phyloP scores from a whole-genome alignment of 2,329 filamentous ascomycete genomes.

The Diaporthe eres region DNA sequence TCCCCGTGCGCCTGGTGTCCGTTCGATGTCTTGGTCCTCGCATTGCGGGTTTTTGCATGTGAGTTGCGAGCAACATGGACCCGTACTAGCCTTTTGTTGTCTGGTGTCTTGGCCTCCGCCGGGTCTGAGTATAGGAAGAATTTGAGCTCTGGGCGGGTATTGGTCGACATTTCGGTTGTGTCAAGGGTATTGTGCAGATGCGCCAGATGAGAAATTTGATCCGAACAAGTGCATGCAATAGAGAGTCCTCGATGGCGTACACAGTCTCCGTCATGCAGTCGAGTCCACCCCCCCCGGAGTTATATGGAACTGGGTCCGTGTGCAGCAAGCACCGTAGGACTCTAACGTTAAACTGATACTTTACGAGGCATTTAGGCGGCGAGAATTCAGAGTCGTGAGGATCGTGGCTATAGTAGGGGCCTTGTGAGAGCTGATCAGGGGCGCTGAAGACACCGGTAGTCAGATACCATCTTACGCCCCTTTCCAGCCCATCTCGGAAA shows the following conservation, averaged over 20 bases:
- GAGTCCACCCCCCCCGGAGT: neutral
- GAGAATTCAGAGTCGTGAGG: neutral
- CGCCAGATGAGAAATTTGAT: neutral
- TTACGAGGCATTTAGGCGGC: neutral
- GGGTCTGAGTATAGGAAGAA: conserved; percentile 41
- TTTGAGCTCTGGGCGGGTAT: conserved; percentile 12
- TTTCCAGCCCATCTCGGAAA: neutral
- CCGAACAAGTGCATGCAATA: neutral
- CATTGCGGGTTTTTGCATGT: conserved; percentile 30
- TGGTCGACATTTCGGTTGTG: neutral
- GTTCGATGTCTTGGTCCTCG: neutral
- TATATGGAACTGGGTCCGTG: neutral
- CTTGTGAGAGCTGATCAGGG: neutral
- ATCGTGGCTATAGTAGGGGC: neutral
- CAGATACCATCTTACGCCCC: conserved; percentile 12
- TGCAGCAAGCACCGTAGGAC: neutral
- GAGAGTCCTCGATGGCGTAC: neutral
- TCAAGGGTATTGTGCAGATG: neutral
- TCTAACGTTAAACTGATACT: neutral
- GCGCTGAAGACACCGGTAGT: neutral
- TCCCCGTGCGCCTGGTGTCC: neutral
- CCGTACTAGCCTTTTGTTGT: conserved; percentile 37
- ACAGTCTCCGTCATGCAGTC: neutral
- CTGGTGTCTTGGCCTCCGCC: conserved; percentile 22
- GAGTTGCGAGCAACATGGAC: conserved; percentile 37